These are phyloP conservation scores for Ajuga chamaepitys DNA, from an alignment of 257 asterid species.

Conservation along the genomic window DNA sequence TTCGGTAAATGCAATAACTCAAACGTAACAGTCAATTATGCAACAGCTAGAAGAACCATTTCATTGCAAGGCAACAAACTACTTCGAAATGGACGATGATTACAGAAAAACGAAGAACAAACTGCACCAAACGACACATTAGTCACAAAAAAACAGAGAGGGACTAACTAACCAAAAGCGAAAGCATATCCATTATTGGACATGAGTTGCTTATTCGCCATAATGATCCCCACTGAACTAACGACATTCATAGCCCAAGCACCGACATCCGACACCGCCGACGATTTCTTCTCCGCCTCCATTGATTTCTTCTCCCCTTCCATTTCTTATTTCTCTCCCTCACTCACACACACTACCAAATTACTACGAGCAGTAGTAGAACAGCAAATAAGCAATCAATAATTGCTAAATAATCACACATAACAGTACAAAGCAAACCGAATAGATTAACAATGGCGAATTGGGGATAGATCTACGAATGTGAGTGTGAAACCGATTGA, in stretches of 20 bases:
- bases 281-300: slow-evolving; percentile 71
- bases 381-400: not conserved
- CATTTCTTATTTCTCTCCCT: slow-evolving; percentile 24
- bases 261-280: slow-evolving; percentile 75
- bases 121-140: not conserved
- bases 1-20: not conserved
- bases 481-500: not conserved
- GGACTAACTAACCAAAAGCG: slow-evolving; percentile 68
- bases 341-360: not conserved
- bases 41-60: not conserved
- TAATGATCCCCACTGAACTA: slow-evolving; percentile 90
- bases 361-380: not conserved
- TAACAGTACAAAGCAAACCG: no score
- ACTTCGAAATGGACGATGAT: not conserved
- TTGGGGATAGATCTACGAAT: slow-evolving; percentile 6
- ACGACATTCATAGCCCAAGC: slow-evolving; percentile 97
- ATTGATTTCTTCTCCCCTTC: slow-evolving; percentile 66
- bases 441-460: not conserved
- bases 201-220: slow-evolving; percentile 97
- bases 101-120: not conserved
- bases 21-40: no score
- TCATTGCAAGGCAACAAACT: no score
- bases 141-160: not conserved
- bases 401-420: no score
- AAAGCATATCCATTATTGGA: slow-evolving; percentile 68